Evolutionary conservation across 495 filamentous ascomycete genomes (phyloP).

Genomic region (Xylaria bambusicola): DNA sequence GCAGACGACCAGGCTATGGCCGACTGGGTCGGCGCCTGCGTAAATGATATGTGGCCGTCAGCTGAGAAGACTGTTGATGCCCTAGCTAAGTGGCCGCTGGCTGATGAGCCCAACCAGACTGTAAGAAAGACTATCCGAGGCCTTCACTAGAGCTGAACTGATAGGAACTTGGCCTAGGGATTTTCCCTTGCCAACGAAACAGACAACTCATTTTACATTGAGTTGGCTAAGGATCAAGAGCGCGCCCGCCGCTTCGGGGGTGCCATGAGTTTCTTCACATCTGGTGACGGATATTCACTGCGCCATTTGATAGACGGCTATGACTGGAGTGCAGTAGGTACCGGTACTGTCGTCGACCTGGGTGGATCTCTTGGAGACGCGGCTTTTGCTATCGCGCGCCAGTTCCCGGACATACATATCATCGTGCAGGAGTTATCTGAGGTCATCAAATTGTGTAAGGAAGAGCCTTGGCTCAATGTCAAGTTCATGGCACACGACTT

Average conservation of each 20-base stretch:
- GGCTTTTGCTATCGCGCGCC: neutral
- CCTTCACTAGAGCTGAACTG: neutral
- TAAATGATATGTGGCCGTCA: constrained; percentile 26
- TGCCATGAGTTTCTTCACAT: constrained; percentile 23
- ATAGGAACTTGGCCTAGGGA: neutral
- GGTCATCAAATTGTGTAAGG: constrained; percentile 20
- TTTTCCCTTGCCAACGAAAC: neutral
- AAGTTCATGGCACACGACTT: constrained; percentile 51
- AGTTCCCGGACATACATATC: constrained; percentile 12
- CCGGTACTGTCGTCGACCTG: neutral
- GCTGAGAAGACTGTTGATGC: constrained; percentile 26
- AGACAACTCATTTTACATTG: neutral
- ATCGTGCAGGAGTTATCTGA: constrained; percentile 34
- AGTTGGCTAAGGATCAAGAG: neutral
- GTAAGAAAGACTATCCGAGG: neutral
- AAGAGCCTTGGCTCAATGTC: constrained; percentile 24
- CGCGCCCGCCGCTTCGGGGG: constrained; percentile 9
- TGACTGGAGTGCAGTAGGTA: constrained; percentile 14
- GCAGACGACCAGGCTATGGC: constrained; percentile 31
- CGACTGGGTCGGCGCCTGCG: constrained; percentile 35
- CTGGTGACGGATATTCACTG: constrained; percentile 8
- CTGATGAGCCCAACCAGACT: constrained; percentile 37
- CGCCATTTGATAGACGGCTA: constrained; percentile 23
- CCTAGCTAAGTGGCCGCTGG: constrained; percentile 25
- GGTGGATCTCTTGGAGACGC: neutral